phyloP scores from a whole-genome alignment of 495 filamentous ascomycete genomes.

The Tuber calosporum region DNA sequence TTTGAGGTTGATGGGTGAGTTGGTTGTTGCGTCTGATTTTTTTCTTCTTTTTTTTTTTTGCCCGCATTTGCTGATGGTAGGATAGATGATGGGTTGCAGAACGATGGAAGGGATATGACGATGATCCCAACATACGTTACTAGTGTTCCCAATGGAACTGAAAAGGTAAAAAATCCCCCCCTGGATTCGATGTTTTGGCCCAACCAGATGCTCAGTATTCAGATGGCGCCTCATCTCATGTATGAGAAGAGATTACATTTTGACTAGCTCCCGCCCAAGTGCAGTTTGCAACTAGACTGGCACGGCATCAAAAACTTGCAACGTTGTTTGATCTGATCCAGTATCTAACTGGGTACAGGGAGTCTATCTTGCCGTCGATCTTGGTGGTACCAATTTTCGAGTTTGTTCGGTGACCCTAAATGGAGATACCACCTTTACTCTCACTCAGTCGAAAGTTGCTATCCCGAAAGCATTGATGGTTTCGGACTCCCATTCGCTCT shows the following conservation, averaged over 20 bases:
- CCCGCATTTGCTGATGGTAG: conserved; percentile 42
- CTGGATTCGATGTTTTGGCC: background rate
- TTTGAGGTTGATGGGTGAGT: conserved; percentile 70
- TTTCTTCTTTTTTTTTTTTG: background rate
- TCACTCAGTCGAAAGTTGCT: conserved; percentile 83
- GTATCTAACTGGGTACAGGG: conserved; percentile 52
- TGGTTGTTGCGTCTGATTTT: background rate
- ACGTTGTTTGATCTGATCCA: background rate
- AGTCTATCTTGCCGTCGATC: conserved; percentile 88
- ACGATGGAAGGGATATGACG: conserved; percentile 71
- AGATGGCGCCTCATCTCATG: background rate
- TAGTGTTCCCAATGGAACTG: conserved; percentile 89
- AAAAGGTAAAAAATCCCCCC: conserved; percentile 56
- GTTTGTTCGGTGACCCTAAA: conserved; percentile 90
- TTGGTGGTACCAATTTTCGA: conserved; percentile 95
- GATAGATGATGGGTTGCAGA: conserved; percentile 64
- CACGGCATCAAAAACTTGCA: background rate
- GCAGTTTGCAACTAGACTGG: background rate
- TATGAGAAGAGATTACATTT: background rate
- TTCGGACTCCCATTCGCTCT: conserved; percentile 79
- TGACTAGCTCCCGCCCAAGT: conserved; percentile 6
- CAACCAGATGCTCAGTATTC: background rate
- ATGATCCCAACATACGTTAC: conserved; percentile 98
- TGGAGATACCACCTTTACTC: conserved; percentile 83
- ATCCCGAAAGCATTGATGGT: conserved; percentile 88